Evolutionary conservation across 1,284 basidiomycete species (phyloP).

Genomic region (Cryptococcus sp.): DNA sequence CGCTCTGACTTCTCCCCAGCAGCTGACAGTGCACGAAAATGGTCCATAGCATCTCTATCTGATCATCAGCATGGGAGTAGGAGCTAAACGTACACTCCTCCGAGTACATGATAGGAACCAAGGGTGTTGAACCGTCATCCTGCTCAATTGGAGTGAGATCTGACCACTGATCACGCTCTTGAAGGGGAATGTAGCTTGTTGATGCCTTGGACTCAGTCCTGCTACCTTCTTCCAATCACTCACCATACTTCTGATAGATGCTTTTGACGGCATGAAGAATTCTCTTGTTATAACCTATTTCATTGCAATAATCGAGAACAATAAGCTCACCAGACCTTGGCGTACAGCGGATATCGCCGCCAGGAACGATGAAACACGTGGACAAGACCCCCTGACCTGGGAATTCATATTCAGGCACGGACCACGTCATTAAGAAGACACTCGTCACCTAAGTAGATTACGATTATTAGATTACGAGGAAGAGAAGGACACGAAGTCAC

Average conservation of each 20-base stretch:
- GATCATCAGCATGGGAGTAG: slow-evolving; percentile 1
- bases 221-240: not conserved
- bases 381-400: no score
- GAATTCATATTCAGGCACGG: no score
- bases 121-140: slow-evolving; percentile 65
- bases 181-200: slow-evolving; percentile 52
- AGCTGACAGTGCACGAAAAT: slow-evolving; percentile 78
- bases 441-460: no score
- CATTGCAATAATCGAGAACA: slow-evolving; percentile 3
- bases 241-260: not conserved
- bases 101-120: slow-evolving; percentile 85
- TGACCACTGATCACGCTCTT: slow-evolving; percentile 66
- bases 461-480: no score
- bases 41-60: slow-evolving; percentile 90
- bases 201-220: no score
- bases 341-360: not conserved
- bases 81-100: slow-evolving; percentile 64
- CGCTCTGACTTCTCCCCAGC: slow-evolving; percentile 69
- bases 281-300: not conserved
- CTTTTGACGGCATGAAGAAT: no score
- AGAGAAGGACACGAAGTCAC: no score
- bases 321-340: not conserved
- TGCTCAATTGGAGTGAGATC: slow-evolving; percentile 78
- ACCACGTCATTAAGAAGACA: no score
- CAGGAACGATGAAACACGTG: no score